Conservation (phyloP, 208 protist species). For the Leishmania lainsoni region DNA sequence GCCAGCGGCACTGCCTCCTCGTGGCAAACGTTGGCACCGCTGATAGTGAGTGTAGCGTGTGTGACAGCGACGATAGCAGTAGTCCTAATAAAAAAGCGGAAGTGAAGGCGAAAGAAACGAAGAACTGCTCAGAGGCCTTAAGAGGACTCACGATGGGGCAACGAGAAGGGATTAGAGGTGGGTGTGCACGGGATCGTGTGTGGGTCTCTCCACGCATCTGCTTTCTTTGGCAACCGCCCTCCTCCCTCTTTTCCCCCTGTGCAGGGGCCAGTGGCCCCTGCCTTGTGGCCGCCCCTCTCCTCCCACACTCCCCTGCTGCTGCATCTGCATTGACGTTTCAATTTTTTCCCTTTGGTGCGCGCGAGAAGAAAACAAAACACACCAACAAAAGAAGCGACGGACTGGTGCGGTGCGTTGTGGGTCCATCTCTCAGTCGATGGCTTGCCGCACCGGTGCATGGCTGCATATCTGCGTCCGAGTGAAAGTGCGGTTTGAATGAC, state of each 20-base stretch:
- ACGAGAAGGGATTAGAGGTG: neutral
- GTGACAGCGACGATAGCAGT: slow-evolving; percentile 31
- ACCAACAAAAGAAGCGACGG: neutral
- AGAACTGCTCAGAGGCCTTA: neutral
- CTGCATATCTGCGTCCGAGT: neutral
- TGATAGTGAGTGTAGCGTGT: slow-evolving; percentile 31
- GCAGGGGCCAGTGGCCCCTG: neutral
- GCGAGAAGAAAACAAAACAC: too few relatives aligned
- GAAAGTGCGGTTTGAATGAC: neutral
- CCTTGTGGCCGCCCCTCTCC: neutral
- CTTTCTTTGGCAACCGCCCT: neutral
- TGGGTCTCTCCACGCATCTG: neutral
- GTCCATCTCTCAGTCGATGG: neutral
- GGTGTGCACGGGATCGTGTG: neutral
- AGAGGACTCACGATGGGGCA: neutral
- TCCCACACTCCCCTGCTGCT: neutral
- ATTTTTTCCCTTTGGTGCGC: too few relatives aligned
- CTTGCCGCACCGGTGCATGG: neutral
- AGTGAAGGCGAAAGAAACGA: neutral
- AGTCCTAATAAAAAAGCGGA: slow-evolving; percentile 30
- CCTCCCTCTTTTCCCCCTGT: neutral
- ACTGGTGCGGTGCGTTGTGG: neutral
- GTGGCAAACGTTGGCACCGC: slow-evolving; percentile 35
- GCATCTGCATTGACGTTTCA: neutral
- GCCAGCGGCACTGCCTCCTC: neutral